Evolutionary conservation across 768 basidiomycete genomes (phyloP), one percentile per base, ranked within the genome.

Genomic region (Tubosaeta sp.): DNA sequence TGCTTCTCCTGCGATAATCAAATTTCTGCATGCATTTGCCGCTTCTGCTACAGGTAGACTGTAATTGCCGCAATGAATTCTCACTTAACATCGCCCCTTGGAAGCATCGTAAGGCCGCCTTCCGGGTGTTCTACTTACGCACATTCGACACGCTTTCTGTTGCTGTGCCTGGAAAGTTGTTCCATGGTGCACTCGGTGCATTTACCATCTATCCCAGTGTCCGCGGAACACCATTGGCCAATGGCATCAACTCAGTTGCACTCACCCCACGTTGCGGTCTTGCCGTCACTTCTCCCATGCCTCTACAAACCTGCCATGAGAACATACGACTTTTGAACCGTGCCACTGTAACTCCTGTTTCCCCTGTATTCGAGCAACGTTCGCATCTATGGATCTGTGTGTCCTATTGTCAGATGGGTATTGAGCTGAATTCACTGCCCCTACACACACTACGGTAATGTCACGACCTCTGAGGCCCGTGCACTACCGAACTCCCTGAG

Each of bases 161-260:
- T 56, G 54, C 44, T 27, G 43, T 47, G 51, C 43, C 44, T 61
- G 43, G 39, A 57, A 13, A 39, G 5, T 41, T 41, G 39, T 41
- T 25, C 39, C 39, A 46, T 32, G 43, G 46, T 49, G 52, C 34
- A 19, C 46, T 35, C 42, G 46, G 43, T 50, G 25, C 26, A 33
- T 42, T 46, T 33, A 39, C 10, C 12, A 22, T 34, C 22, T 43
- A 22, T 22, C 25, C 19, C 50, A 37, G n/a, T 52, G 34, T 63
- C 63, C 58, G 61, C 58, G 56, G 59, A 54, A 56, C 33, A 52
- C 8, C 22, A 46, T 10, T 31, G 14, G 12, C 39, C 55, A 42
- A 51, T 38, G 34, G 49, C 22, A 12, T 48, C 50, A 54, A 52
- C 38, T 52, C 43, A 50, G 44, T 38, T 17, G 42, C 26, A 27